Conservation (phyloP, 331 rosid species). For the Spiraea crenata region DNA sequence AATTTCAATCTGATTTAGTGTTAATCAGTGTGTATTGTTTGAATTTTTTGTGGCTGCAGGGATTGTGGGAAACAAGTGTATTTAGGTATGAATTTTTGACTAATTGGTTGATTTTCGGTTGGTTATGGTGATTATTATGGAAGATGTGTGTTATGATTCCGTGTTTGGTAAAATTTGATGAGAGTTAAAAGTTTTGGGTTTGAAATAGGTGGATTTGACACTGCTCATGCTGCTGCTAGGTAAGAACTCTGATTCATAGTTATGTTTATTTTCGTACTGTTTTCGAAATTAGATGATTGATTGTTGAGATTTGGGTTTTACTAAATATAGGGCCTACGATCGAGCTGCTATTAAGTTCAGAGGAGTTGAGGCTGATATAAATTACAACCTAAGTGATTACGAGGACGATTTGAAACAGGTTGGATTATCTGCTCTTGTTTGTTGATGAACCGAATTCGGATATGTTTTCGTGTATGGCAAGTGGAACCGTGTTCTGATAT, state of each 20-base stretch:
- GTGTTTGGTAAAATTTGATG: conserved; percentile 41
- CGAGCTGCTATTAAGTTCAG: conserved; percentile 98
- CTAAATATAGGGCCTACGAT: conserved; percentile 76
- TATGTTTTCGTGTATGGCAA: background rate
- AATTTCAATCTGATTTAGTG: conserved; percentile 6
- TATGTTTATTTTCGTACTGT: conserved; percentile 1
- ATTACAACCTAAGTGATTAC: conserved; percentile 82
- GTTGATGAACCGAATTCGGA: conserved; percentile 11
- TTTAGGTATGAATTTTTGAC: conserved; percentile 66
- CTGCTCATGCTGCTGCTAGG: conserved; percentile 99
- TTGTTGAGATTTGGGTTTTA: conserved; percentile 15
- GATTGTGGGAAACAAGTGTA: conserved; percentile 99
- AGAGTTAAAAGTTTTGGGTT: conserved; percentile 23
- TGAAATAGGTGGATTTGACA: conserved; percentile 91
- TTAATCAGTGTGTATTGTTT: background rate
- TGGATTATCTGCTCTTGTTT: conserved; percentile 8
- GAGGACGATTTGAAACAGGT: conserved; percentile 97
- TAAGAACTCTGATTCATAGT: conserved; percentile 18
- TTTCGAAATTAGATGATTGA: background rate
- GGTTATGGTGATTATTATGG: conserved; percentile 9
- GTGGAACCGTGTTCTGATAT: background rate
- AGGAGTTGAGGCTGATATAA: conserved; percentile 97
- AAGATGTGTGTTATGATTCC: conserved; percentile 24
- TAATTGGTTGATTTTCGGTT: conserved; percentile 20
- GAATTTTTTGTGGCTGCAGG: conserved; percentile 46